Conservation (phyloP, 2,329 filamentous ascomycete species). For the Penicillium sp. region DNA sequence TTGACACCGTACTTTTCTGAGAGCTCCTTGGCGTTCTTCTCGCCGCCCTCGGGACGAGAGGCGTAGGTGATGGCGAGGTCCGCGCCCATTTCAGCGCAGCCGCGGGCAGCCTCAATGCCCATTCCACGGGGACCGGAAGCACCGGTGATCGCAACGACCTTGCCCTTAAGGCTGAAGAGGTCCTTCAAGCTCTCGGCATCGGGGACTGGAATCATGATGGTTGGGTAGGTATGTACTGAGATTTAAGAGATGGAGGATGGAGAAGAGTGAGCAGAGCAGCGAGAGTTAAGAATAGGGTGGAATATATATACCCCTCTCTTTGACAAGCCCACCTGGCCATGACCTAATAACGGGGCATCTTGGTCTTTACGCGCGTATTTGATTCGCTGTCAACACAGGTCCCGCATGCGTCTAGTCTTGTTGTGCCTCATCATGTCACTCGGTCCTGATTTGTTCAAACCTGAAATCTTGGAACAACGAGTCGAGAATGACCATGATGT, state of each 20-base stretch:
- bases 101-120: constrained; percentile 63
- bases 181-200: constrained; percentile 34
- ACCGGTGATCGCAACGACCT: constrained; percentile 47
- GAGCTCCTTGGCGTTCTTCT: constrained; percentile 63
- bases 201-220: constrained; percentile 33
- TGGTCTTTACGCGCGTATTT: constrained; percentile 1
- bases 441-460: not conserved
- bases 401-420: not conserved
- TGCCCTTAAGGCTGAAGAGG: constrained; percentile 48
- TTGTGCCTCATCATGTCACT: not conserved
- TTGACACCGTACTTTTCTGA: constrained; percentile 58
- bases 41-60: constrained; percentile 56
- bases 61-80: constrained; percentile 64
- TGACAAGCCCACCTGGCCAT: constrained; percentile 2
- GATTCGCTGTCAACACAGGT: not conserved
- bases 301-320: not conserved
- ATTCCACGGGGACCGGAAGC: constrained; percentile 60
- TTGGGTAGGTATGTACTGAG: not conserved
- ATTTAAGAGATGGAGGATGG: not conserved
- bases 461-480: not conserved
- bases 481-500: constrained; percentile 13
- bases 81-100: constrained; percentile 61
- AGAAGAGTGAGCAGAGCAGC: not conserved
- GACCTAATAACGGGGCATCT: constrained; percentile 14
- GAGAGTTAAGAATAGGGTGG: no score